Conservation (phyloP, 306 rosid species). For the Bauhinia variegata region DNA sequence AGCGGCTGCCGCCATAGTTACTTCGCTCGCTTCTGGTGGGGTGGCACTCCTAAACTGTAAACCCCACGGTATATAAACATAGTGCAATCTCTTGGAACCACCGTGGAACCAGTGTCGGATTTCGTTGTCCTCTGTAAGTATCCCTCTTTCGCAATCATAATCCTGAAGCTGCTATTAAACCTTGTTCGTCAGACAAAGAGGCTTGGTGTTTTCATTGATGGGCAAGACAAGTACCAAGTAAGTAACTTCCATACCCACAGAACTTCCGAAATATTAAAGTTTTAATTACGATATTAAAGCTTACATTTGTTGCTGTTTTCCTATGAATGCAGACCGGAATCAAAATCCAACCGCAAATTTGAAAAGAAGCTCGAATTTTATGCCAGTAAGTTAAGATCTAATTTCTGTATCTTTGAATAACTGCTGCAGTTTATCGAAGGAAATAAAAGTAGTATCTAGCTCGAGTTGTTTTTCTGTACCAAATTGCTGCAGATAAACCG, state of each 20-base stretch:
- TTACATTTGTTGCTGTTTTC: not conserved
- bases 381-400: conserved; percentile 39
- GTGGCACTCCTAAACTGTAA: too few relatives aligned
- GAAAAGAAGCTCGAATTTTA: conserved; percentile 55
- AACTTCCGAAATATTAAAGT: not conserved
- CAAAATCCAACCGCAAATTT: conserved; percentile 40
- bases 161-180: not conserved
- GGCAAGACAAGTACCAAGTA: conserved; percentile 44
- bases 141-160: not conserved
- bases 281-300: not conserved
- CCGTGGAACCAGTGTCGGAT: not conserved
- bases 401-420: not conserved
- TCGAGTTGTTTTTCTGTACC: not conserved
- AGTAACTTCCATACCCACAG: not conserved
- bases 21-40: too few relatives aligned
- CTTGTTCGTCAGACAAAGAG: too few relatives aligned
- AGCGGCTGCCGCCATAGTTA: too few relatives aligned
- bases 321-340: conserved; percentile 36
- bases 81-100: not conserved
- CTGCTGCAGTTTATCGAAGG: too few relatives aligned
- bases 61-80: too few relatives aligned
- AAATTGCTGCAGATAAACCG: too few relatives aligned
- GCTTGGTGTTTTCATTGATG: conserved; percentile 24
- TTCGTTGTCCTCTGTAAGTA: not conserved
- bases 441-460: not conserved